Evolutionary conservation across 2,329 filamentous ascomycete genomes (phyloP).

Genomic region (Clonostachys chloroleuca): DNA sequence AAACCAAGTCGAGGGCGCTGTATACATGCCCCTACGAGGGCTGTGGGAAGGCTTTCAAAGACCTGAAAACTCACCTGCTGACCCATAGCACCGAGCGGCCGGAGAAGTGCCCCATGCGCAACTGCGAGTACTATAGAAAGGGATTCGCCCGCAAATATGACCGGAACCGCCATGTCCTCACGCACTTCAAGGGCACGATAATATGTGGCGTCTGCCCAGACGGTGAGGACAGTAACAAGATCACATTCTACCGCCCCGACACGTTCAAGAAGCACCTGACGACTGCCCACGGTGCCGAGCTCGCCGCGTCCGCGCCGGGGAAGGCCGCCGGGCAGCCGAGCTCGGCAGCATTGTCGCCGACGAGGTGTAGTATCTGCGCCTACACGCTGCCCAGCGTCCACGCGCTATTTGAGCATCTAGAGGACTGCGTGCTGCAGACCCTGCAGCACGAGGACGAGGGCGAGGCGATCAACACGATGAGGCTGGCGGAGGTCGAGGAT

Average conservation of each 20-base stretch:
- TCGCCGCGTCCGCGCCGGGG: conserved; percentile 62
- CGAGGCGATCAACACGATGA: too few species aligned
- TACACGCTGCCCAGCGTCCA: conserved; percentile 78
- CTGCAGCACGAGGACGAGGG: too few species aligned
- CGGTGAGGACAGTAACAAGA: conserved; percentile 80
- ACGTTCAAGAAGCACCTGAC: conserved; percentile 96
- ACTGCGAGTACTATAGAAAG: conserved; percentile 90
- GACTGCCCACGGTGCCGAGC: conserved; percentile 89
- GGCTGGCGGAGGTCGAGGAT: too few species aligned
- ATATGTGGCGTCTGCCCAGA: conserved; percentile 94
- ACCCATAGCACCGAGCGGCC: conserved; percentile 92
- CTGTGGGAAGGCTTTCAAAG: conserved; percentile 57
- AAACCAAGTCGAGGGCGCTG: too few species aligned
- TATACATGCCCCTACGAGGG: conserved; percentile 68
- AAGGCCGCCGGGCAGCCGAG: conserved; percentile 31
- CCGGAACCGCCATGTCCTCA: conserved; percentile 93
- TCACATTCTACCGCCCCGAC: conserved; percentile 93
- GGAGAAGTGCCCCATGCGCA: conserved; percentile 91
- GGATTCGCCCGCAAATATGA: conserved; percentile 97
- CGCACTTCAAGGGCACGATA: conserved; percentile 98
- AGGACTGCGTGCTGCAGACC: conserved; percentile 49
- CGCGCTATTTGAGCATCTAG: conserved; percentile 96
- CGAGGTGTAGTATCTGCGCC: conserved; percentile 87
- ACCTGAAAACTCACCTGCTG: conserved; percentile 84
- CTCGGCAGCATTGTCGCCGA: conserved; percentile 19